Conservation (phyloP, 352 stramenopile genomes). For the Pythium chondricola region DNA sequence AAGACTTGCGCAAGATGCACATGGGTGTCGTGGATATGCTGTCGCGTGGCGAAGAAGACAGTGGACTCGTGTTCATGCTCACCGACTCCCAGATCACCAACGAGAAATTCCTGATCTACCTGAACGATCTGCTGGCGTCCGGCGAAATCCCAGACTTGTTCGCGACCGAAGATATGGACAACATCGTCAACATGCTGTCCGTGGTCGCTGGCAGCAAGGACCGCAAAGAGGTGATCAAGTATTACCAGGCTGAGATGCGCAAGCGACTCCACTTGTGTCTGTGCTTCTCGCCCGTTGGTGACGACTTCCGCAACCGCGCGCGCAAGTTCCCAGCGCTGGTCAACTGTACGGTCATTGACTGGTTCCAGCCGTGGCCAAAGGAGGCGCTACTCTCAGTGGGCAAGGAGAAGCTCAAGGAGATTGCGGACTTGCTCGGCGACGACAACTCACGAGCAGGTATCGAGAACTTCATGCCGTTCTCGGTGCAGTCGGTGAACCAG, state of each 20-base stretch:
- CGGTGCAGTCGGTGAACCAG: slow-evolving; percentile 92
- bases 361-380: slow-evolving; percentile 92
- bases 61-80: slow-evolving; percentile 92
- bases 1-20: slow-evolving; percentile 94
- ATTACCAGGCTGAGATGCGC: slow-evolving; percentile 93
- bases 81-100: slow-evolving; percentile 96
- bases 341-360: slow-evolving; percentile 95
- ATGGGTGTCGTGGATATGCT: slow-evolving; percentile 91
- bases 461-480: slow-evolving; percentile 95
- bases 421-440: slow-evolving; percentile 73
- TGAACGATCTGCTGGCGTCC: slow-evolving; percentile 93
- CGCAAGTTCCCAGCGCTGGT: slow-evolving; percentile 94
- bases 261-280: slow-evolving; percentile 94
- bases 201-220: slow-evolving; percentile 82
- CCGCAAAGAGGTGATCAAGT: slow-evolving; percentile 91
- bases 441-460: slow-evolving; percentile 82
- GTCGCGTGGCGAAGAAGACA: slow-evolving; percentile 75
- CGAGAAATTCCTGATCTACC: slow-evolving; percentile 94
- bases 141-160: slow-evolving; percentile 95
- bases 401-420: slow-evolving; percentile 82
- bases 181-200: slow-evolving; percentile 85
- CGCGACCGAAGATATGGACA: slow-evolving; percentile 91
- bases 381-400: slow-evolving; percentile 91
- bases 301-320: slow-evolving; percentile 92
- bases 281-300: slow-evolving; percentile 93